Conservation (phyloP, 2,329 filamentous ascomycete genomes). For the Fusarium globosum region DNA sequence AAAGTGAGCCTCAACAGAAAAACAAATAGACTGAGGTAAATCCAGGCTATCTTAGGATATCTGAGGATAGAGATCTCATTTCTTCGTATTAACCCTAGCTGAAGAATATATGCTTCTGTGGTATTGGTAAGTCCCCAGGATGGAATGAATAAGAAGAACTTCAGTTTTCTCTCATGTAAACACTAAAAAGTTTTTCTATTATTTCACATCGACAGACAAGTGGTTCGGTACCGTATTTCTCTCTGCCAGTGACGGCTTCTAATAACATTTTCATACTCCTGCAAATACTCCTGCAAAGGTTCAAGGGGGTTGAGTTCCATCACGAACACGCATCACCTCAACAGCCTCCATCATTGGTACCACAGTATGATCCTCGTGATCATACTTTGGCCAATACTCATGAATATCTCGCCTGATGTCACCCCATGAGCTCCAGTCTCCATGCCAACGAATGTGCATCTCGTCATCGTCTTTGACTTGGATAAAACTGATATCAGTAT, state of each 20-base stretch:
- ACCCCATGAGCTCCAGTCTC: not conserved
- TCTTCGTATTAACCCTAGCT: not conserved
- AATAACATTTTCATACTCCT: not conserved
- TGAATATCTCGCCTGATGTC: not conserved
- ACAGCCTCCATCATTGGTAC: not conserved
- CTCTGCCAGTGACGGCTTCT: not conserved
- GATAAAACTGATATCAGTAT: not conserved
- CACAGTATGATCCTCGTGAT: not conserved
- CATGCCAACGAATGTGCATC: not conserved
- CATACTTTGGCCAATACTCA: not conserved
- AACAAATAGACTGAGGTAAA: not conserved
- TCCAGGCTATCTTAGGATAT: not conserved
- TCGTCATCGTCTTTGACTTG: fast-evolving
- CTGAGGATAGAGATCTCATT: not conserved
- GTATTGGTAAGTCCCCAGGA: not conserved
- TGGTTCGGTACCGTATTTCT: not conserved
- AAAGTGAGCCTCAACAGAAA: not conserved
- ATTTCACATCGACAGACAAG: not conserved
- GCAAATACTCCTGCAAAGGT: not conserved
- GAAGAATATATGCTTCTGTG: not conserved
- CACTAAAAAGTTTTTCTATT: not conserved
- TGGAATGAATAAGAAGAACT: not conserved
- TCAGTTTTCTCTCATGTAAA: not conserved
- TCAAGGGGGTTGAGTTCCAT: not conserved
- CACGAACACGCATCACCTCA: not conserved